Evolutionary conservation across 2,329 filamentous ascomycete genomes (phyloP).

Genomic region (Calcarisporium arbuscula): DNA sequence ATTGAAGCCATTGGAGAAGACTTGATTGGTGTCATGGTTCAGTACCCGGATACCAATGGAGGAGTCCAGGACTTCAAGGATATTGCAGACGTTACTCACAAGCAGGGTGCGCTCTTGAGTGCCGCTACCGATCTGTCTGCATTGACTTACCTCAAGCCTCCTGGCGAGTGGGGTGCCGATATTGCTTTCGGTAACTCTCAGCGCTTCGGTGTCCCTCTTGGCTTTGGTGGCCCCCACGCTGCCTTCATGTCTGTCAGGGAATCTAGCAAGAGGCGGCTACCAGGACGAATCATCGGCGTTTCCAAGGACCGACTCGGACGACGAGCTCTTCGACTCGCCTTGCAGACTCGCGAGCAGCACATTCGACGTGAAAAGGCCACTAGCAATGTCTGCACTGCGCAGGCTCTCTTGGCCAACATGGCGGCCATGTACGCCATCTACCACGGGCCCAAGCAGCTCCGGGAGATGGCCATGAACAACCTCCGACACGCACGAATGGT

Average conservation of each 20-base stretch:
- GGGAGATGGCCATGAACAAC: constrained; percentile 73
- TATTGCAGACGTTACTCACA: constrained; percentile 72
- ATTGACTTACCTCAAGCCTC: constrained; percentile 78
- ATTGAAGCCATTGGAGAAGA: constrained; percentile 73
- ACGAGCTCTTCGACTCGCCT: constrained; percentile 71
- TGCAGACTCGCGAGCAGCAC: constrained; percentile 94
- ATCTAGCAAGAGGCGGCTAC: constrained; percentile 90
- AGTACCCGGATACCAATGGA: constrained; percentile 88
- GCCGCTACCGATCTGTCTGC: constrained; percentile 87
- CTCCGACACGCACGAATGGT: constrained; percentile 65
- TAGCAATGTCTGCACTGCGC: constrained; percentile 94
- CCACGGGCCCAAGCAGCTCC: constrained; percentile 79
- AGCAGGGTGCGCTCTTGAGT: constrained; percentile 71
- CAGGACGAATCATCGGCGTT: constrained; percentile 81
- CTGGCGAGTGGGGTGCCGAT: constrained; percentile 90
- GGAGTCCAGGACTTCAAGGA: constrained; percentile 67
- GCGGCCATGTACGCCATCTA: constrained; percentile 91
- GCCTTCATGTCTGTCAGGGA: constrained; percentile 92
- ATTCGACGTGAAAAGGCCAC: constrained; percentile 95
- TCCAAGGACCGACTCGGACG: constrained; percentile 86
- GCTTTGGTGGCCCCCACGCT: constrained; percentile 90
- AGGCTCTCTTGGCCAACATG: constrained; percentile 93
- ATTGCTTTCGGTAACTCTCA: constrained; percentile 92
- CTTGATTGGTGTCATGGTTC: constrained; percentile 83
- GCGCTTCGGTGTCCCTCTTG: constrained; percentile 84